These are phyloP conservation scores for Asterophora lycoperdoides DNA, from an alignment of 768 basidiomycete species.

Conservation along the genomic window DNA sequence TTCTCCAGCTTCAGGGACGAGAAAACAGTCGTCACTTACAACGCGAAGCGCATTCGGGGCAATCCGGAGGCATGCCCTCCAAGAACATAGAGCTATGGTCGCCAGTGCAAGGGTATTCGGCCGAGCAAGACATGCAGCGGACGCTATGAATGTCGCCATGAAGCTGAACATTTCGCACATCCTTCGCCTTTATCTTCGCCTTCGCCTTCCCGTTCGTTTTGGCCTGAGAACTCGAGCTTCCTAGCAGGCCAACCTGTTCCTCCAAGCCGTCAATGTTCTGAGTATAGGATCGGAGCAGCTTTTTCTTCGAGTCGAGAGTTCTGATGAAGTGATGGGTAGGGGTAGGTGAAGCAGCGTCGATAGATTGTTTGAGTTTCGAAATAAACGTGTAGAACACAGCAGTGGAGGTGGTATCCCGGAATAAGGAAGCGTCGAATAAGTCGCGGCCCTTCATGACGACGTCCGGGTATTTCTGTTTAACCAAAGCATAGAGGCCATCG, in stretches of 20 bases:
- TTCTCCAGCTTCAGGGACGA: conserved; percentile 1
- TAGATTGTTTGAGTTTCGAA: conserved; percentile 78
- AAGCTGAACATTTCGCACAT: conserved; percentile 85
- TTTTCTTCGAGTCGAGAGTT: conserved; percentile 76
- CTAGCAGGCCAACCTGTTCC: conserved; percentile 68
- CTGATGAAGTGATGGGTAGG: conserved; percentile 88
- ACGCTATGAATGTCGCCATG: conserved; percentile 94
- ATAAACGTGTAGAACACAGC: conserved; percentile 95
- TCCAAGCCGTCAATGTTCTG: conserved; percentile 99
- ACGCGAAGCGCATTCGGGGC: conserved; percentile 78
- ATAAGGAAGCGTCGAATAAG: conserved; percentile 90
- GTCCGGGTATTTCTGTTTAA: conserved; percentile 80
- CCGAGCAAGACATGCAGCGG: conserved; percentile 81
- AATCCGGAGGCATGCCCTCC: conserved; percentile 72
- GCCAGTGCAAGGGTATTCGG: conserved; percentile 64
- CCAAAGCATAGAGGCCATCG: conserved; percentile 86
- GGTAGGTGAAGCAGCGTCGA: conserved; percentile 76
- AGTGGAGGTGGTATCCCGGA: conserved; percentile 80
- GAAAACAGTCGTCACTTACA: conserved; percentile 48
- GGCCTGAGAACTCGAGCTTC: conserved; percentile 55
- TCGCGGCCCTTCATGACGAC: conserved; percentile 88
- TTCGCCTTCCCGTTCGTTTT: conserved; percentile 61
- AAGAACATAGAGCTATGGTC: conserved; percentile 63
- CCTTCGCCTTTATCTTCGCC: conserved; percentile 58
- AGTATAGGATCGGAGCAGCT: conserved; percentile 86